Percentiles rank a stretch among this genome's conserved stretches.
Conservation (phyloP, 805 yeast species). For the Jamesozyma spencerorum region DNA sequence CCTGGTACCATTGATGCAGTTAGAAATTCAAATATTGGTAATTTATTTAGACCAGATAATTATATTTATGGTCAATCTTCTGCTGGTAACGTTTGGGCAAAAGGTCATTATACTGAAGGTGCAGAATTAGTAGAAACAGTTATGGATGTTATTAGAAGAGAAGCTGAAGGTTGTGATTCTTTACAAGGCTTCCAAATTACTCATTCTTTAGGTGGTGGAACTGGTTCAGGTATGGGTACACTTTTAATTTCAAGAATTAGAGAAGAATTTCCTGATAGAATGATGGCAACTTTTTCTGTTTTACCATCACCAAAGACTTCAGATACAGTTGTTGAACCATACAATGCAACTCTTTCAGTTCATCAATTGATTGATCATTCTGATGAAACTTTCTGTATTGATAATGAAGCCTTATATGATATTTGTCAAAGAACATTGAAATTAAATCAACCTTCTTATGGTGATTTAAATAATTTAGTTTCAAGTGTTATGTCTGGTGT, state of each 20-base stretch:
- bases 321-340: conserved; percentile 92
- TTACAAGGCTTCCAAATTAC: conserved; percentile 91
- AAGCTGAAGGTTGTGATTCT: conserved; percentile 87
- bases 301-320: conserved; percentile 86
- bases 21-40: conserved; percentile 70
- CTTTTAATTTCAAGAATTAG: conserved; percentile 73
- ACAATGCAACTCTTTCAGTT: conserved; percentile 83
- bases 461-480: conserved; percentile 71
- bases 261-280: conserved; percentile 90
- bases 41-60: conserved; percentile 86
- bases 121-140: conserved; percentile 89
- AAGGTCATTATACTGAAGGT: conserved; percentile 94
- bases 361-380: conserved; percentile 87
- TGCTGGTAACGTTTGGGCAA: conserved; percentile 96
- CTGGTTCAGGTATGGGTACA: conserved; percentile 96
- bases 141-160: conserved; percentile 83
- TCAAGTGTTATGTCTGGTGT: conserved; percentile 93
- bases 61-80: conserved; percentile 82
- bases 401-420: conserved; percentile 85
- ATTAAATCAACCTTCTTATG: conserved; percentile 67
- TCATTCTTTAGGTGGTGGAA: conserved; percentile 82
- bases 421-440: conserved; percentile 82
- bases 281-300: conserved; percentile 92
- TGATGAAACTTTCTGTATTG: conserved; percentile 91
- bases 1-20: conserved; percentile 90